Evolutionary conservation across 2,329 filamentous ascomycete species (phyloP).

Genomic region (Colletotrichum cereale): DNA sequence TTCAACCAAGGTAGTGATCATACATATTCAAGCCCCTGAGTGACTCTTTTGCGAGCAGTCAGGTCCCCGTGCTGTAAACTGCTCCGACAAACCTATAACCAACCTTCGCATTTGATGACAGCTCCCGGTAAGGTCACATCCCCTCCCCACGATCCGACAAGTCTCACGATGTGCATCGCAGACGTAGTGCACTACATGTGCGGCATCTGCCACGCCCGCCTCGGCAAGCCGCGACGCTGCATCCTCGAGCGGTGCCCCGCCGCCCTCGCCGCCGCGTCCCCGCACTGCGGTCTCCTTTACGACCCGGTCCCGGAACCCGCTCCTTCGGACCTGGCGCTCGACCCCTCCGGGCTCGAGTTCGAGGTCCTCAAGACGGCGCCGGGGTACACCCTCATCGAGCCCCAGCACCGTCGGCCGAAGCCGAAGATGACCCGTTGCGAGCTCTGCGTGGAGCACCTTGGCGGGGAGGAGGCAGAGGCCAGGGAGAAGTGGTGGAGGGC

Average conservation of each 20-base stretch:
- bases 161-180: conserved; percentile 13
- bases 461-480: conserved; percentile 4
- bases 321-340: conserved; percentile 16
- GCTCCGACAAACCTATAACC: neutral
- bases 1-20: neutral
- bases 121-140: neutral
- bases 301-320: conserved; percentile 6
- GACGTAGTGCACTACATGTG: conserved; percentile 10
- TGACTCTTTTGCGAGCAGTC: neutral
- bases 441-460: conserved; percentile 29
- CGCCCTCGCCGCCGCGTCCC: neutral
- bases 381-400: conserved; percentile 12
- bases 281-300: conserved; percentile 20
- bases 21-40: neutral
- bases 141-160: neutral
- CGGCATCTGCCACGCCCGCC: conserved; percentile 26
- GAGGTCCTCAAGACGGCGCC: conserved; percentile 17
- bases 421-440: conserved; percentile 12
- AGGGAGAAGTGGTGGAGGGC: conserved; percentile 25
- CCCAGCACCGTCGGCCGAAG: conserved; percentile 14
- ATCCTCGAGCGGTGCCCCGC: conserved; percentile 16
- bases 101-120: neutral
- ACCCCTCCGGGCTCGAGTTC: conserved; percentile 23
- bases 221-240: conserved; percentile 14
- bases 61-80: neutral